phyloP scores from a whole-genome alignment of 768 basidiomycete genomes.

The Mycena haematopus region DNA sequence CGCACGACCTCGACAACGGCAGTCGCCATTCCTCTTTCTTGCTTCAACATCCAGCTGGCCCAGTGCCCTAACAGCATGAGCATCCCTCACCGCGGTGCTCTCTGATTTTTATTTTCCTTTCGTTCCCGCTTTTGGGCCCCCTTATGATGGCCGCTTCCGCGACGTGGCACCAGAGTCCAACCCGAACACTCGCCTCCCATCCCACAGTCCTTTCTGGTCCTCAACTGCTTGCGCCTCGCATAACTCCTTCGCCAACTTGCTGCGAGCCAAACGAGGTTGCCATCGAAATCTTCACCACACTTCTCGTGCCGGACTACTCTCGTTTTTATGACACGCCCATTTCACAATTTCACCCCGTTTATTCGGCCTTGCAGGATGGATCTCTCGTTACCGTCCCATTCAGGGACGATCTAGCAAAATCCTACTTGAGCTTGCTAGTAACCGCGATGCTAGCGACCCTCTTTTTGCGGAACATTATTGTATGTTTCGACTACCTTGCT shows the following conservation, averaged over 20 bases:
- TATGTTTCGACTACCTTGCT: slow-evolving; percentile 57
- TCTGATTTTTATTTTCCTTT: slow-evolving; percentile 33
- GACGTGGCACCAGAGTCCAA: slow-evolving; percentile 20
- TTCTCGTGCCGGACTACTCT: slow-evolving; percentile 55
- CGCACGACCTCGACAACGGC: slow-evolving; percentile 20
- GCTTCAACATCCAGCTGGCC: slow-evolving; percentile 31
- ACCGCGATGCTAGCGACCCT: slow-evolving; percentile 56
- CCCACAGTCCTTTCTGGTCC: slow-evolving; percentile 23
- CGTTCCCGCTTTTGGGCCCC: not conserved
- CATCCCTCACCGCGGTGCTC: slow-evolving; percentile 42
- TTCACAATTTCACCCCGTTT: slow-evolving; percentile 53
- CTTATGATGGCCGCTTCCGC: slow-evolving; percentile 13
- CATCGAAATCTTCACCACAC: slow-evolving; percentile 54
- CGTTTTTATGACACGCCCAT: slow-evolving; percentile 51
- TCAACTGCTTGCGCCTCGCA: slow-evolving; percentile 39
- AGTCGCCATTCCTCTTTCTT: slow-evolving; percentile 25
- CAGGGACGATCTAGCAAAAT: slow-evolving; percentile 48
- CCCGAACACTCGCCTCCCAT: slow-evolving; percentile 12
- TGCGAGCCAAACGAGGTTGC: slow-evolving; percentile 52
- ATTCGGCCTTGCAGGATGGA: slow-evolving; percentile 58
- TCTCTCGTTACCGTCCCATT: slow-evolving; percentile 60
- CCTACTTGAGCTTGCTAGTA: slow-evolving; percentile 50
- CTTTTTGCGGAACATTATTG: slow-evolving; percentile 59
- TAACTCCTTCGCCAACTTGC: slow-evolving; percentile 41
- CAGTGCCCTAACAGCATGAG: slow-evolving; percentile 37